Base-by-base conservation (phyloP, 179 eudicot species). In the Amaranthus tricolor region DNA sequence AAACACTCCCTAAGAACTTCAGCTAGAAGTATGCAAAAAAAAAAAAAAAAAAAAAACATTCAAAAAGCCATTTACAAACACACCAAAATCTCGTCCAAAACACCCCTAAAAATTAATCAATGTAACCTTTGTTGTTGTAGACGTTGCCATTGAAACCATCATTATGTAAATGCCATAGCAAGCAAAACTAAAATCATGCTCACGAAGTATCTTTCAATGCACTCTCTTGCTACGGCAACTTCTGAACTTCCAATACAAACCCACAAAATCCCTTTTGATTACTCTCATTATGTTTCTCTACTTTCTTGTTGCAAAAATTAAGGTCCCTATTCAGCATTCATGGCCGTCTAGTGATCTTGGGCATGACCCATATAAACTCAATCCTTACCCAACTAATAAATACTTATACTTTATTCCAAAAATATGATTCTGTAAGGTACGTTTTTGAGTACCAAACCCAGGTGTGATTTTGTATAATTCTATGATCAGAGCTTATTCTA, bases 401-500 rank as follows among this genome's bases (percentile, higher is more conserved):
- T 71, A 56, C 86, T 20, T 90, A 90, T 74, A 77, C 88, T 48
- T 73, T 31, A 8, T 84, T 87, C 77, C 75, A 83, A 78, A 87
- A 75, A 81, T 71, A 74, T 70, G 71, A 85, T 19, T 64, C 45
- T 79, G 76, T 92, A 71, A 84, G 86, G 76, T 78, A 55, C 14
- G 76, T 90, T 7, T 87, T 89, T 43, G 80, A 84, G 84, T 74
- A 2, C 69, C 56, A 52, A 81, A 87, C 85, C 96, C 90, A 78
- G 57, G 40, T 86, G 88, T 72, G 3, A 77, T 87, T 69, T 44
- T 87, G 53, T 87, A 78, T 70, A 90, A 90, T 57, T 81, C 89
- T 11, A 90, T 90, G 89, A 90, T 90, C 48, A 89, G 88, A 85
- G 90, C 89, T 49, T 89, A 83, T 52, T 79, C 72, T 0, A 84